These are phyloP conservation scores for Ensete glaucum DNA, from an alignment of 176 grass and related monocot species.

Conservation along the genomic window DNA sequence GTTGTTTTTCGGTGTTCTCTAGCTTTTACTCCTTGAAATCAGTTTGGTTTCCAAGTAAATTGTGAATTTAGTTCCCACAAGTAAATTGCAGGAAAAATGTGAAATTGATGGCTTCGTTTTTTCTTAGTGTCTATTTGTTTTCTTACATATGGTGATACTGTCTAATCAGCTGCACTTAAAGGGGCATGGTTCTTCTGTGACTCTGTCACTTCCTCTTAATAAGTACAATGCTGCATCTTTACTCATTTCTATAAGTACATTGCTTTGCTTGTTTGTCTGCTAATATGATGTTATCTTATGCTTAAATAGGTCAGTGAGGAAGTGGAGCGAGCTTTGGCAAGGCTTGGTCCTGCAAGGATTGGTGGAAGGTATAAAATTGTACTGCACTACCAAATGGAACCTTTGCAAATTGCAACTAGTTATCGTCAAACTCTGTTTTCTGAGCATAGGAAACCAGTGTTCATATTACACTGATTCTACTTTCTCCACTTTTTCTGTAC, in stretches of 20 bases:
- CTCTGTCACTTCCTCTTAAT: too few relatives aligned
- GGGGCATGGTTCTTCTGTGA: too few relatives aligned
- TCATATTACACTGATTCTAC: not conserved
- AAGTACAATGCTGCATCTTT: too few relatives aligned
- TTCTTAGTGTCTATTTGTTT: too few relatives aligned
- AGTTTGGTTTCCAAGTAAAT: too few relatives aligned
- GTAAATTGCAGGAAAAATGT: too few relatives aligned
- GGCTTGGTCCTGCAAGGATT: constrained; percentile 64
- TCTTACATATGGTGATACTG: too few relatives aligned
- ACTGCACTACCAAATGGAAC: not conserved
- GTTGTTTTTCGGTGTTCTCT: too few relatives aligned
- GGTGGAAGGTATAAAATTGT: constrained; percentile 59
- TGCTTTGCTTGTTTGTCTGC: constrained; percentile 15
- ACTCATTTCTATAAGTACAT: not conserved
- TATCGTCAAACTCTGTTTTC: not conserved
- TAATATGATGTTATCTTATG: constrained; percentile 9
- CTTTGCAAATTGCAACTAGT: not conserved
- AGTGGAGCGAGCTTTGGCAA: constrained; percentile 91
- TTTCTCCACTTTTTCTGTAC: not conserved
- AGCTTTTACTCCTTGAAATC: too few relatives aligned
- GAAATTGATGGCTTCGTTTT: too few relatives aligned
- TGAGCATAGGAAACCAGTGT: not conserved
- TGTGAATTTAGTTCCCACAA: too few relatives aligned
- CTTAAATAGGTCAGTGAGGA: constrained; percentile 88
- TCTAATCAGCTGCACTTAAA: too few relatives aligned